Conservation (phyloP, 2,329 filamentous ascomycete genomes). For the Penicillium sp. region DNA sequence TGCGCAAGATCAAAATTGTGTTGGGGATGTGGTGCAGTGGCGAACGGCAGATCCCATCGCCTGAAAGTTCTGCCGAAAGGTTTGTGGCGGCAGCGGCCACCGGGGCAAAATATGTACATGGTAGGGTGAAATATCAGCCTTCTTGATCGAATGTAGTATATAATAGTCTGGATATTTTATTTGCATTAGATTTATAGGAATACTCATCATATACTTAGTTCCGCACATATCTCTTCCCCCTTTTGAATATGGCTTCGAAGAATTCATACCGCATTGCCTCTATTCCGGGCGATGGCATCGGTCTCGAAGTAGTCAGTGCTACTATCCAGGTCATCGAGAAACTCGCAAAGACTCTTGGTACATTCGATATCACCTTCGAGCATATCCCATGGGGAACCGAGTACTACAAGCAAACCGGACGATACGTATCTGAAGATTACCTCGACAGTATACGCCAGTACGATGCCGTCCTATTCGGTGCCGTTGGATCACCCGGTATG, state of each 20-base stretch:
- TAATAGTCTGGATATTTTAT: not conserved
- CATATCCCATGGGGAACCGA: conserved; percentile 36
- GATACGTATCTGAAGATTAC: conserved; percentile 47
- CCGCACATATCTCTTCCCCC: not conserved
- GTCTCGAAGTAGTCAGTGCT: conserved; percentile 54
- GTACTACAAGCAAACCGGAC: conserved; percentile 44
- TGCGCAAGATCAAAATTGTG: not conserved
- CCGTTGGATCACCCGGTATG: conserved; percentile 50
- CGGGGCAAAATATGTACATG: not conserved
- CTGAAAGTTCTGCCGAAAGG: conserved; percentile 17
- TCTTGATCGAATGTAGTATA: not conserved
- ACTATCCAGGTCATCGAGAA: conserved; percentile 43
- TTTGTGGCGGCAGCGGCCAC: not conserved
- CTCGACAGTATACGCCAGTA: conserved; percentile 44
- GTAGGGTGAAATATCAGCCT: conserved; percentile 8
- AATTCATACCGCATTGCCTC: conserved; percentile 47
- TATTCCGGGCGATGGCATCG: conserved; percentile 57
- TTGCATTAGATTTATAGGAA: not conserved
- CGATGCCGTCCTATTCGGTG: conserved; percentile 52
- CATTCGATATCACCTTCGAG: conserved; percentile 45
- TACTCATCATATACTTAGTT: not conserved
- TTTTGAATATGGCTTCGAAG: conserved; percentile 1
- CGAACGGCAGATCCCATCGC: conserved; percentile 7
- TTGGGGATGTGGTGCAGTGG: not conserved
- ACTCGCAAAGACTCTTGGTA: conserved; percentile 37